Conservation (phyloP, 164 flowering plant species). For the Berberis vulgaris region DNA sequence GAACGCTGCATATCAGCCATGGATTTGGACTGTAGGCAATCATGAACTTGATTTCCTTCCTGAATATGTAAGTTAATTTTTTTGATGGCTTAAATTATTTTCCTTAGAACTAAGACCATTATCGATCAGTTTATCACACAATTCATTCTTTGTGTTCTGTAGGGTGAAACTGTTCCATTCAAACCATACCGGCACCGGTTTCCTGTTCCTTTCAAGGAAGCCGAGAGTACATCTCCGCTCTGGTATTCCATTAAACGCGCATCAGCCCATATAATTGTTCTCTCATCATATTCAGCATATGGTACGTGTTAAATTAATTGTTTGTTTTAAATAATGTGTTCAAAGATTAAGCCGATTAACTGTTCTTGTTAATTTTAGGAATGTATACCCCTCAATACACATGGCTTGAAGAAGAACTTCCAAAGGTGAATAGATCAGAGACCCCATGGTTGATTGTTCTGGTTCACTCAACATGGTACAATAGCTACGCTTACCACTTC, state of each 20-base stretch:
- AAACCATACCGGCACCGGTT: conserved; percentile 27
- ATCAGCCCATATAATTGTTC: conserved; percentile 33
- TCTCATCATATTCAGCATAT: conserved; percentile 29
- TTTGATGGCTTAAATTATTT: no score
- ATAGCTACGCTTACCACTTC: conserved; percentile 39
- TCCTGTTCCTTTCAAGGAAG: conserved; percentile 22
- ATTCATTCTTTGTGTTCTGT: background rate
- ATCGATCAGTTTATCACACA: no score
- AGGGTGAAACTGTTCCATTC: conserved; percentile 31
- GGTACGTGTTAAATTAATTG: conserved; percentile 10
- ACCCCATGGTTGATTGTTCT: conserved; percentile 48
- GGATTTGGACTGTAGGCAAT: conserved; percentile 45
- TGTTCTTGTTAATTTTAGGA: conserved; percentile 11
- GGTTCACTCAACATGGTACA: conserved; percentile 37
- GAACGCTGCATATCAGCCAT: conserved; percentile 35
- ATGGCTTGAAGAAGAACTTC: conserved; percentile 38
- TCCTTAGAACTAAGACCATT: no score
- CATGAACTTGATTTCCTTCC: conserved; percentile 39
- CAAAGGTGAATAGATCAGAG: conserved; percentile 31
- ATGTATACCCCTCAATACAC: conserved; percentile 34
- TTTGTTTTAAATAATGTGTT: no score
- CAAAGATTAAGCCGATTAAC: no score
- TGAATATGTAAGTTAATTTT: conserved; percentile 17
- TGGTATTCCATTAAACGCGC: conserved; percentile 38
- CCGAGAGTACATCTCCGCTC: conserved; percentile 21